These are phyloP conservation scores for Boletus barrowsii DNA, from an alignment of 768 basidiomycete genomes.

Conservation along the genomic window DNA sequence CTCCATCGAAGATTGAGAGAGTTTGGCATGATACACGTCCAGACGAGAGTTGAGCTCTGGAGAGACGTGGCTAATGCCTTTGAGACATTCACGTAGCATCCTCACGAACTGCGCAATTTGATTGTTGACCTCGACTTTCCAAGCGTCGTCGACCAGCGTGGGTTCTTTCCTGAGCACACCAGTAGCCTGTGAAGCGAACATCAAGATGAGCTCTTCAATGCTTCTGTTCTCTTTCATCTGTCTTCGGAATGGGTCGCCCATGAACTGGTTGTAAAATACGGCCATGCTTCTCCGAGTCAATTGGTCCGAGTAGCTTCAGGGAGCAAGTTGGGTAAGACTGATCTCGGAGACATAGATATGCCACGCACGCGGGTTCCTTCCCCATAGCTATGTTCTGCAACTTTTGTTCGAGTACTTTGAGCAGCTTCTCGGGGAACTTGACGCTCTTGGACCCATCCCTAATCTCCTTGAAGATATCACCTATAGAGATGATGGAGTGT, in stretches of 20 bases:
- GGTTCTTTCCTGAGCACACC: constrained; percentile 88
- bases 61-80: constrained; percentile 69
- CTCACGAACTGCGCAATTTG: constrained; percentile 89
- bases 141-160: constrained; percentile 75
- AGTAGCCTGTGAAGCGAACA: constrained; percentile 91
- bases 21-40: constrained; percentile 80
- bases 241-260: constrained; percentile 77
- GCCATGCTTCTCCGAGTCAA: constrained; percentile 87
- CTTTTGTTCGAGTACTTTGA: constrained; percentile 88
- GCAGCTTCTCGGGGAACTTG: constrained; percentile 90
- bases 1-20: constrained; percentile 62
- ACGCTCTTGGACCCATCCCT: constrained; percentile 78
- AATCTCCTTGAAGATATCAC: constrained; percentile 78
- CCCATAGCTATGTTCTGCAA: constrained; percentile 93
- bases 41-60: constrained; percentile 79
- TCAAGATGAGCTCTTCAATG: constrained; percentile 94
- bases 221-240: constrained; percentile 96
- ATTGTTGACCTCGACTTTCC: constrained; percentile 91
- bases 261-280: constrained; percentile 88
- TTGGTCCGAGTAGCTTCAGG: constrained; percentile 79
- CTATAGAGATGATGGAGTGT: constrained; percentile 54
- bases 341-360: not conserved
- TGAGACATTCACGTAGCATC: constrained; percentile 78
- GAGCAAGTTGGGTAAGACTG: constrained; percentile 3
- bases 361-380: constrained; percentile 78